phyloP scores from a whole-genome alignment of 2,329 filamentous ascomycete species.

The Conoideocrella luteorostrata region DNA sequence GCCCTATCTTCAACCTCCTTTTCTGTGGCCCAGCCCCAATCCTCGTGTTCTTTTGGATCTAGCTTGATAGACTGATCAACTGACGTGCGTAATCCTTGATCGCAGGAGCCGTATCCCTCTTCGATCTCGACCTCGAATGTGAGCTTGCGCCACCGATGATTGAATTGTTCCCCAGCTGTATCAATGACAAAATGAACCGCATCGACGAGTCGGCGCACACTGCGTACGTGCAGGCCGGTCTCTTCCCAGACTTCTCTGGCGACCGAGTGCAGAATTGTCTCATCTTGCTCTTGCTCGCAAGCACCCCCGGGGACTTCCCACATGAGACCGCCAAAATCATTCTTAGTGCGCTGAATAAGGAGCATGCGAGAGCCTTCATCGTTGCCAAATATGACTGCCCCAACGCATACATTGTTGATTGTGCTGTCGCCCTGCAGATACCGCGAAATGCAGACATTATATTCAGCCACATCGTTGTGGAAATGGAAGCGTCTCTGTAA shows the following conservation, averaged over 20 bases:
- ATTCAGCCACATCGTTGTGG: not conserved
- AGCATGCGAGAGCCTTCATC: slow-evolving; percentile 4
- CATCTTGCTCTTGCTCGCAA: slow-evolving; percentile 5
- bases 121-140: slow-evolving; percentile 10
- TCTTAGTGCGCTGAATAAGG: slow-evolving; percentile 7
- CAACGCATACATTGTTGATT: not conserved
- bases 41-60: slow-evolving; percentile 10
- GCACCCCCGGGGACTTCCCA: slow-evolving; percentile 9
- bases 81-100: not conserved
- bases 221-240: slow-evolving; percentile 5
- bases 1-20: slow-evolving; percentile 1
- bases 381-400: slow-evolving; percentile 6
- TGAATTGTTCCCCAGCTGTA: too few species aligned
- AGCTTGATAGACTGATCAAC: slow-evolving; percentile 4
- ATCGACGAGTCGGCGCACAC: slow-evolving; percentile 4
- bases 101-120: not conserved
- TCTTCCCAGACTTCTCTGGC: slow-evolving; percentile 9
- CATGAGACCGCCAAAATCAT: slow-evolving; percentile 7
- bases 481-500: too few species aligned
- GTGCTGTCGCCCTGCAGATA: not conserved
- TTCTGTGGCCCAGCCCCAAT: slow-evolving; percentile 10
- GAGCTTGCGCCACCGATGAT: slow-evolving; percentile 11
- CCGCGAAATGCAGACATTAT: not conserved
- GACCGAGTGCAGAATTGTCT: slow-evolving; percentile 2
- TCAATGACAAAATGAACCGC: too few species aligned